Base-by-base conservation (phyloP, 2,329 filamentous ascomycete genomes). In the Pseudocercospora macadamiae region DNA sequence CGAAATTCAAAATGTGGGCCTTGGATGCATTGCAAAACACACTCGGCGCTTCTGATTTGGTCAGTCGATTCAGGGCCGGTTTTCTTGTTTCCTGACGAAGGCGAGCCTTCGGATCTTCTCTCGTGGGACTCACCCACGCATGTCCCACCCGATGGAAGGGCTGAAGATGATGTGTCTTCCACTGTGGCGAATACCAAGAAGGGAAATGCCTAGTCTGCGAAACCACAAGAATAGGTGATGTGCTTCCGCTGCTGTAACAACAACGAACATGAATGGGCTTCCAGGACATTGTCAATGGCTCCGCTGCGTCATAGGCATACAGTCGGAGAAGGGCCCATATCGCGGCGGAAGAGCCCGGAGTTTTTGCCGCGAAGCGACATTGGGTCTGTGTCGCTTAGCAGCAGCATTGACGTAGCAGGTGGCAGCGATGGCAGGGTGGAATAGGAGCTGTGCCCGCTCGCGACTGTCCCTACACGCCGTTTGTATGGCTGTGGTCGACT, bases 381-480 rank as follows among this genome's bases (percentile, higher is more conserved):
- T 44, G 18, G 10, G 1, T 44, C 39, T 45, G n/a, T 45, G 14
- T 45, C 42, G 42, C 42, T 45, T 45, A 45, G 42, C 23, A 47
- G 42, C 39, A 45, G 16, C 32, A 45, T 51, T 51, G 47, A 51
- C 47, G 47, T 51, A 51, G 47, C 18, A n/a, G 10, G 47, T 51
- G 9, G 19, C 23, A 9, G 28, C 8, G 12, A n/a, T n/a, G n/a
- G n/a, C n/a, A n/a, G n/a, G n/a, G n/a, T 19, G 28, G 28, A 21
- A 21, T n/a, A 51, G 48, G 28, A 51, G 28, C 48, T 51, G 48
- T 36, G 48, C 48, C 32, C 48, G 48, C 48, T 47, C 28, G 36
- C 48, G 30, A 21, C 48, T 28, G 36, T 25, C 36, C 14, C 14
- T 32, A 28, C 47, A 51, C 14, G 14, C 14, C n/a, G n/a, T n/a